These are phyloP conservation scores for Aspergillus hancockii DNA, from an alignment of 495 filamentous ascomycete species.

Conservation along the genomic window DNA sequence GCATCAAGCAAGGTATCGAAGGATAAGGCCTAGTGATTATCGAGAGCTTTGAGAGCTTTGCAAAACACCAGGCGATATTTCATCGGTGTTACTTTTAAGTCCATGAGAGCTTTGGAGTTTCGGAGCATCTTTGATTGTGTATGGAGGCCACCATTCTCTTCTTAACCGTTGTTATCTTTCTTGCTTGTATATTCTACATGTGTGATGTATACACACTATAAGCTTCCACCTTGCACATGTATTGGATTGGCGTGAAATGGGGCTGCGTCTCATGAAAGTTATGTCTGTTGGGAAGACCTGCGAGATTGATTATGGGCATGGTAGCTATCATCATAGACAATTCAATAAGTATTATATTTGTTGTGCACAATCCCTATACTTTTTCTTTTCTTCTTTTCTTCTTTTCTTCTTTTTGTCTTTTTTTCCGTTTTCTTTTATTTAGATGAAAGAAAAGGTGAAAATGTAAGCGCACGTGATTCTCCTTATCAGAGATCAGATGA, in stretches of 20 bases:
- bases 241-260: neutral
- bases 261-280: neutral
- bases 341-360: neutral
- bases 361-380: no score
- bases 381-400: no score
- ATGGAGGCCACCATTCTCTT: neutral
- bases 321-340: neutral
- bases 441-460: no score
- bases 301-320: neutral
- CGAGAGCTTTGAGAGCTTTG: slow-evolving; percentile 63
- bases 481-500: neutral
- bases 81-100: neutral
- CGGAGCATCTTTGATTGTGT: neutral
- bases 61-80: neutral
- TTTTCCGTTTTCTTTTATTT: no score
- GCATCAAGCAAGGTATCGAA: slow-evolving; percentile 74
- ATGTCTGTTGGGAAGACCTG: neutral
- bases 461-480: neutral
- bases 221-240: neutral
- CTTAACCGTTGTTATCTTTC: neutral
- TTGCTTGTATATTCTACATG: slow-evolving; percentile 8
- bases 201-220: slow-evolving; percentile 5
- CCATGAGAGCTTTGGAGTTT: slow-evolving; percentile 3
- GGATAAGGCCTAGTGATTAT: slow-evolving; percentile 85
- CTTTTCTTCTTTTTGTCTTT: no score